Evolutionary conservation across 1,284 basidiomycete genomes (phyloP).

Genomic region (Takashimella koratensis): DNA sequence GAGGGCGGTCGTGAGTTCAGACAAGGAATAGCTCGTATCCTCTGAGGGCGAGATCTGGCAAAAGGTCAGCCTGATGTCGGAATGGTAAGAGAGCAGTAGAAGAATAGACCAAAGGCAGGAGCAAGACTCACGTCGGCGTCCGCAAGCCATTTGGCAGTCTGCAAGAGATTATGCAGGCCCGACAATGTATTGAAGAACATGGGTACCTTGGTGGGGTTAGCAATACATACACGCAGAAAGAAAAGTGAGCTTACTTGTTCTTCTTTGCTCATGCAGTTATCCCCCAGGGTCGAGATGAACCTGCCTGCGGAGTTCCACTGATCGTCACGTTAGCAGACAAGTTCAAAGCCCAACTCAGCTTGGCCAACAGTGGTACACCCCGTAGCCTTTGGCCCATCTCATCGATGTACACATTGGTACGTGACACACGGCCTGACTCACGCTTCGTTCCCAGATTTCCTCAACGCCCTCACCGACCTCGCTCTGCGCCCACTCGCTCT

Average conservation of each 20-base stretch:
- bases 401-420: too few species aligned
- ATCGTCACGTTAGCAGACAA: background rate
- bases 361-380: too few species aligned
- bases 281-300: constrained; percentile 38
- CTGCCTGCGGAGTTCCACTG: constrained; percentile 47
- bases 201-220: constrained; percentile 30
- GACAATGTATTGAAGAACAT: constrained; percentile 42
- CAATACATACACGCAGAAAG: background rate
- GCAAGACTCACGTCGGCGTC: constrained; percentile 38
- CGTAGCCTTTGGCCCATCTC: too few species aligned
- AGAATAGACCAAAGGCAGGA: too few species aligned
- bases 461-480: constrained; percentile 49
- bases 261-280: background rate
- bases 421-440: too few species aligned
- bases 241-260: background rate
- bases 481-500: constrained; percentile 44
- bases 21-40: constrained; percentile 41
- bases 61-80: background rate
- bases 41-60: constrained; percentile 43
- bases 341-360: too few species aligned
- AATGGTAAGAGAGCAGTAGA: too few species aligned
- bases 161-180: constrained; percentile 28
- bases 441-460: constrained; percentile 46
- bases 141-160: constrained; percentile 28
- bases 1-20: constrained; percentile 33